Evolutionary conservation across 2,329 filamentous ascomycete genomes (phyloP).

Genomic region (Clonostachys solani): DNA sequence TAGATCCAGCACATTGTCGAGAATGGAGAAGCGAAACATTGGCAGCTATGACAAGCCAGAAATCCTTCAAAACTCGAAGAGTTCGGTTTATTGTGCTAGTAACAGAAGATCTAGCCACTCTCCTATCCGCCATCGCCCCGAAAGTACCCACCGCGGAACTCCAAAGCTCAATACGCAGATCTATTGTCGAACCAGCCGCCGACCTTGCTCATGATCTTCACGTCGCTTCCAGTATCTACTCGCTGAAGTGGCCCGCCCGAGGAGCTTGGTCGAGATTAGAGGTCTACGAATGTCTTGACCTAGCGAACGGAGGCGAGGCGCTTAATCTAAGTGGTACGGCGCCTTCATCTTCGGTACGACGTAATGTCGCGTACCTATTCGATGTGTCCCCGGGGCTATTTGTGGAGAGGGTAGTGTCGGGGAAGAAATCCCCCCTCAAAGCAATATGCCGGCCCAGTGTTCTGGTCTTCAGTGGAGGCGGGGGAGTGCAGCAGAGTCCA

Average conservation of each 20-base stretch:
- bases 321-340: conserved; percentile 20
- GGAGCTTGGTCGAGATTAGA: conserved; percentile 26
- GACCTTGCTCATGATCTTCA: conserved; percentile 29
- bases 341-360: conserved; percentile 17
- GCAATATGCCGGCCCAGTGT: conserved; percentile 26
- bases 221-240: conserved; percentile 23
- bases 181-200: conserved; percentile 25
- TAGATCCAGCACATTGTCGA: conserved; percentile 25
- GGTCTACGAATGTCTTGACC: conserved; percentile 28
- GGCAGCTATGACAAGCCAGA: conserved; percentile 21
- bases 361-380: conserved; percentile 25
- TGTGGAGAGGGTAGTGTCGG: conserved; percentile 25
- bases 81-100: conserved; percentile 18
- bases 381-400: conserved; percentile 29
- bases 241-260: conserved; percentile 29
- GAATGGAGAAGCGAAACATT: conserved; percentile 31
- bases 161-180: conserved; percentile 21
- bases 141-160: conserved; percentile 17
- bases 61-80: conserved; percentile 20
- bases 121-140: conserved; percentile 21
- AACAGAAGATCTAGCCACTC: conserved; percentile 23
- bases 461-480: conserved; percentile 19
- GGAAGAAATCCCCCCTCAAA: conserved; percentile 22
- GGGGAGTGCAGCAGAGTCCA: conserved; percentile 16
- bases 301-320: conserved; percentile 20